Evolutionary conservation across 495 filamentous ascomycete species (phyloP), one percentile per base, ranked within the genome.

Genomic region (Staphylotrichum tortipilum): DNA sequence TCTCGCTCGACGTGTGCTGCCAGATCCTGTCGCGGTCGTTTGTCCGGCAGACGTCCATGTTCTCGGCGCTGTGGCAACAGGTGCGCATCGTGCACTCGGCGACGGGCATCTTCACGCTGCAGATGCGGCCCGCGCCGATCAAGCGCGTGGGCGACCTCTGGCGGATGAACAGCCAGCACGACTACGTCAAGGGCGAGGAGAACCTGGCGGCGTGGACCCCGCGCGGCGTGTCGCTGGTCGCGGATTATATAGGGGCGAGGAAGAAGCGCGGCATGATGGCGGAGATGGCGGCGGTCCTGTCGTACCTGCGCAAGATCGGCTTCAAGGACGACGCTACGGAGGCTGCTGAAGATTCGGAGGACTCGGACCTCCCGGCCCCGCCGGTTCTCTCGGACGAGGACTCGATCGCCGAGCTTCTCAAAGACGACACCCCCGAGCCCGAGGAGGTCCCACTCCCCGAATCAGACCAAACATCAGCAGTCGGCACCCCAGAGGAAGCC

Each of bases 181-280:
- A 91, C 60, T 96, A 94, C 58, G 85, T 97, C 54, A 94, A 94
- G 63, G 92, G 92, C 26, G 91, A 97, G 66, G 92, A 98, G 63
- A 74, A 79, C 17, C 73, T 98, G 12, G 78, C 68, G 4, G 78
- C 80, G 19, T 98, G 92, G 92, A 80, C 82, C 24, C 92, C 92
- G 9, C 79, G 94, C 22, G 88, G 91, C 45, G 83, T 95, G 7
- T 91, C 86, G 14, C 76, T 98, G 5, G 81, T 98, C 19, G 78
- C 77, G 19, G 92, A 97, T 58, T 95, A 83, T 59, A 80, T 95
- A 29, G 66, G 67, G 7, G 75, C 81, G 7, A 80, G 81, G 51
- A 86, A 83, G 62, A 82, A 82, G 55, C 80, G 78, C 59, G 74
- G 76, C 49, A 80, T 86, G 10, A 72, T 83, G 14, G 76, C 81